Conservation (phyloP, 2,329 filamentous ascomycete genomes). For the Purpureocillium takamizusanense region DNA sequence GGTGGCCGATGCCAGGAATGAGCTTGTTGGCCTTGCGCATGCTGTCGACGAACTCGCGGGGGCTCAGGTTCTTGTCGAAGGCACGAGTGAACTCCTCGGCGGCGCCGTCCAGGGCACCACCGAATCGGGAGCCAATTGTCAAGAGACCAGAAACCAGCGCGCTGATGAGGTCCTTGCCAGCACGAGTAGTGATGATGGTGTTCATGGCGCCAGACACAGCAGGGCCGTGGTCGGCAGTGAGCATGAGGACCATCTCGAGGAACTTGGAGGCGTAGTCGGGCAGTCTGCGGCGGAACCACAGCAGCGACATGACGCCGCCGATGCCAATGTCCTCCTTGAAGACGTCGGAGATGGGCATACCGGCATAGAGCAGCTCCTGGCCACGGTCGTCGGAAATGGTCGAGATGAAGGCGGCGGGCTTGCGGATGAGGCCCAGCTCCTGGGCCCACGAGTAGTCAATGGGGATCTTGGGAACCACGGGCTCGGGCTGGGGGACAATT, state of each 20-base stretch:
- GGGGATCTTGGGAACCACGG: conserved; percentile 94
- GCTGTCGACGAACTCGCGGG: conserved; percentile 95
- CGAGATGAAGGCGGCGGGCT: conserved; percentile 98
- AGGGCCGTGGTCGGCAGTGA: conserved; percentile 97
- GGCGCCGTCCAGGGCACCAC: conserved; percentile 94
- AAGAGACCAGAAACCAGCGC: conserved; percentile 92
- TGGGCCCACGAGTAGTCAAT: conserved; percentile 99
- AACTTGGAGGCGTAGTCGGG: conserved; percentile 97
- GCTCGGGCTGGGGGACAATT: conserved; percentile 81
- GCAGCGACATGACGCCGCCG: conserved; percentile 97
- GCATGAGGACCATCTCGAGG: conserved; percentile 99
- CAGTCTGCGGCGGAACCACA: conserved; percentile 98
- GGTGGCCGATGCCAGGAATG: conserved; percentile 97
- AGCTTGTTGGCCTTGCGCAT: conserved; percentile 99
- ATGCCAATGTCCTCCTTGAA: conserved; percentile 99
- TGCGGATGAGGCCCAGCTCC: conserved; percentile 98
- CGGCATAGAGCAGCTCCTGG: conserved; percentile 95
- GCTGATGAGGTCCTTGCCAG: conserved; percentile 96
- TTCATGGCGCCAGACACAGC: conserved; percentile 99
- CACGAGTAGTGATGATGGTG: conserved; percentile 99
- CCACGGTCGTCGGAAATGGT: conserved; percentile 99
- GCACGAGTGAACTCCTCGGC: conserved; percentile 98
- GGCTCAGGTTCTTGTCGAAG: conserved; percentile 95
- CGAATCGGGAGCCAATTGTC: conserved; percentile 96
- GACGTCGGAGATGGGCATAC: conserved; percentile 99